Percentiles rank a stretch among this genome's conserved stretches.
phyloP scores from a whole-genome alignment of 208 protist genomes.

The Acanthamoeba quina region DNA sequence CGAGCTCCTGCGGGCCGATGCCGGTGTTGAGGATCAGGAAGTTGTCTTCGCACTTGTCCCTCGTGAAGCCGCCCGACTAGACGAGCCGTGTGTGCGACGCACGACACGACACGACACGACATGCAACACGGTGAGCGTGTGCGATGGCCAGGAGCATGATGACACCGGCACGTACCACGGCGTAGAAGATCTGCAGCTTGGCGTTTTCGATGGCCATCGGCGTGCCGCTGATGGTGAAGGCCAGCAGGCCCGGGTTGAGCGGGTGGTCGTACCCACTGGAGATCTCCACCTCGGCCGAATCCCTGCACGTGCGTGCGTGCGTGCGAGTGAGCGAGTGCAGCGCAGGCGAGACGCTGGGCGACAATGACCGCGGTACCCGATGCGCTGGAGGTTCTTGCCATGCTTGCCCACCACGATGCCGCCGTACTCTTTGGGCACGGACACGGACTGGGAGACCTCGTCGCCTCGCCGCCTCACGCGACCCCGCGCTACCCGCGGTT shows the following conservation, averaged over 20 bases:
- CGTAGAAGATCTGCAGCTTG: constrained; percentile 35
- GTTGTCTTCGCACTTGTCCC: background rate
- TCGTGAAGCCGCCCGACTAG: constrained; percentile 17
- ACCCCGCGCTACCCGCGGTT: background rate
- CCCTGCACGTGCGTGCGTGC: background rate
- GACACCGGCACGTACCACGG: background rate
- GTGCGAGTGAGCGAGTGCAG: background rate
- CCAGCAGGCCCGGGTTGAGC: background rate
- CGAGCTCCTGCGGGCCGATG: background rate
- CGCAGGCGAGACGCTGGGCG: background rate
- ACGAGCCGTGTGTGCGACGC: background rate
- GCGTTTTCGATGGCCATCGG: background rate
- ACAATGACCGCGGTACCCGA: background rate
- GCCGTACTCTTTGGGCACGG: background rate
- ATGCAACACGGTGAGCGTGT: background rate
- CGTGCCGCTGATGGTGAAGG: constrained; percentile 48
- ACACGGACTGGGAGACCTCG: background rate
- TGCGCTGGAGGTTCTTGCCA: constrained; percentile 11
- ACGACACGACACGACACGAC: background rate
- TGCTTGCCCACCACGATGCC: constrained; percentile 1
- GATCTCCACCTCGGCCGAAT: background rate
- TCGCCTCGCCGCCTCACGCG: background rate
- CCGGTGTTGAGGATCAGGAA: background rate
- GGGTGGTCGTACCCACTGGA: background rate
- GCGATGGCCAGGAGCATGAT: background rate